Percentiles rank a stretch among this genome's conserved stretches.
Evolutionary conservation across 768 basidiomycete genomes (phyloP).

Genomic region (Jaapia argillacea): DNA sequence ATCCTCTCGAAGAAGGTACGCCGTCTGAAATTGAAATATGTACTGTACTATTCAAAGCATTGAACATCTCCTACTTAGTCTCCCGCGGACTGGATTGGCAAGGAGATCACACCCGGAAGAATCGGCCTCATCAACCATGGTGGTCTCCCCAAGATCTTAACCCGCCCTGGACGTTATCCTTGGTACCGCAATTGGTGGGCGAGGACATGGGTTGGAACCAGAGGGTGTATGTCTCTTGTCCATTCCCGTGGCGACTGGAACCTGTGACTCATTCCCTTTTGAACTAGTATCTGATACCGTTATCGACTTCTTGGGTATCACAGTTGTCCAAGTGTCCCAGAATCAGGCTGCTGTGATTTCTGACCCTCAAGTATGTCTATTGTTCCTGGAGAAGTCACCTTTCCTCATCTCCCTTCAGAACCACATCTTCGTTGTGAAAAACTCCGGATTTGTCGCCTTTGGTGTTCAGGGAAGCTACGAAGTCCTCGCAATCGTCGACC

Average conservation of each 20-base stretch:
- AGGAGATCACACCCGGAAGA: slow-evolving; percentile 60
- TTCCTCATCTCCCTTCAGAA: no score
- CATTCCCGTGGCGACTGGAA: neutral
- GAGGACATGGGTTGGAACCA: slow-evolving; percentile 57
- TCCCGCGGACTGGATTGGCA: slow-evolving; percentile 63
- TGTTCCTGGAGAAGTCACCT: neutral
- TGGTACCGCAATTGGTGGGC: slow-evolving; percentile 80
- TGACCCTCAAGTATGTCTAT: slow-evolving; percentile 43
- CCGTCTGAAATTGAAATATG: no score
- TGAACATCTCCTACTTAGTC: neutral
- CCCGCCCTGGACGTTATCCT: slow-evolving; percentile 70
- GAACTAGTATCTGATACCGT: slow-evolving; percentile 68
- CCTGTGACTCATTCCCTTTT: slow-evolving; percentile 1
- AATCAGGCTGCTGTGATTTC: slow-evolving; percentile 74
- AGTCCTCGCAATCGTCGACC: slow-evolving; percentile 76
- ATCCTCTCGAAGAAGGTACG: slow-evolving; percentile 67
- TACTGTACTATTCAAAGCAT: neutral
- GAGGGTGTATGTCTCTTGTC: slow-evolving; percentile 43
- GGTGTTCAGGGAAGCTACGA: slow-evolving; percentile 66
- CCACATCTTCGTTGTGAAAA: slow-evolving; percentile 72
- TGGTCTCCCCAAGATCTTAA: slow-evolving; percentile 69
- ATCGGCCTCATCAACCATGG: slow-evolving; percentile 76
- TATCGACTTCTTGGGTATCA: slow-evolving; percentile 71
- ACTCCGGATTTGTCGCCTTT: slow-evolving; percentile 69
- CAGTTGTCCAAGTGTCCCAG: slow-evolving; percentile 81